Conservation (phyloP, 768 basidiomycete species). For the Rhizopogon roseolus region DNA sequence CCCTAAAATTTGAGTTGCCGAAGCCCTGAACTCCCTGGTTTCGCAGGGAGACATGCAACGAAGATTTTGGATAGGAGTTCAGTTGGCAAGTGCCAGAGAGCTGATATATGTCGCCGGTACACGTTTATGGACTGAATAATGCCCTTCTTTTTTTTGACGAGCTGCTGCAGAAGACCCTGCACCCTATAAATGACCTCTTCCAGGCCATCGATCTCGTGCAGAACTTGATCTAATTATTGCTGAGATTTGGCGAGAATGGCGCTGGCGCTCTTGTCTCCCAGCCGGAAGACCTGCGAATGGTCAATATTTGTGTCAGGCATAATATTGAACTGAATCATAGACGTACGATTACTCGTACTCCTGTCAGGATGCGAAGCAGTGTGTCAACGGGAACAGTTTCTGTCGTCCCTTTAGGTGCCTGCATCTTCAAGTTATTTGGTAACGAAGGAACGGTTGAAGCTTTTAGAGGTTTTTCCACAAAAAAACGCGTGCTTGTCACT, state of each 20-base stretch:
- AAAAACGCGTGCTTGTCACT: too few species aligned
- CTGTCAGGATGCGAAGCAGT: not conserved
- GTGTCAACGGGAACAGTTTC: too few species aligned
- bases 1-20: conserved; percentile 6
- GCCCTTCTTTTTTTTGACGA: conserved; percentile 10
- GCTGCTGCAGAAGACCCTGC: conserved; percentile 8
- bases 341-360: not conserved
- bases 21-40: conserved; percentile 8
- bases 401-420: too few species aligned
- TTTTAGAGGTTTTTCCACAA: too few species aligned
- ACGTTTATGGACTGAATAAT: conserved; percentile 11
- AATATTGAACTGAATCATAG: not conserved
- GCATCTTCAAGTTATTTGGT: too few species aligned
- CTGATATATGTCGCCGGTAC: conserved; percentile 17
- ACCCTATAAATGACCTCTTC: conserved; percentile 11
- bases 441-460: too few species aligned
- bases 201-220: conserved; percentile 5
- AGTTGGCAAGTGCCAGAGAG: conserved; percentile 35
- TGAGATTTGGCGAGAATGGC: conserved; percentile 11
- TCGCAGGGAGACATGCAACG: conserved; percentile 31
- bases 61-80: conserved; percentile 48
- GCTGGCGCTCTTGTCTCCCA: conserved; percentile 6
- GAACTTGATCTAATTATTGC: conserved; percentile 9
- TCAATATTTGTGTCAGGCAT: not conserved
- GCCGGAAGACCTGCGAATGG: conserved; percentile 5